Evolutionary conservation across 202 grass and related monocot genomes (phyloP).

Genomic region (Hordeum pubiflorum): DNA sequence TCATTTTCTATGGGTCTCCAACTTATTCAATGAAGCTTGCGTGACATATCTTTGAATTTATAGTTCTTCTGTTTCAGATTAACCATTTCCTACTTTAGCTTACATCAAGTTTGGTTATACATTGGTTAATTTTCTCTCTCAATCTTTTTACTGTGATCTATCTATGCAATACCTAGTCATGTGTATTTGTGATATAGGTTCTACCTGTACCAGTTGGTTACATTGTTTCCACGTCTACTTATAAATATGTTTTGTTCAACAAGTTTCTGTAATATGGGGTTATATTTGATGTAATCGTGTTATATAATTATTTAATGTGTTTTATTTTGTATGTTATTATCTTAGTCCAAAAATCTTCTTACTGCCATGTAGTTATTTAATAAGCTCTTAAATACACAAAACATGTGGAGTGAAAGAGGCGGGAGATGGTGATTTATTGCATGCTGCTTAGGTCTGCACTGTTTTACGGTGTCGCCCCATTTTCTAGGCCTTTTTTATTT

Average conservation of each 20-base stretch:
- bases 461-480: not conserved
- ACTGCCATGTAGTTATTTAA: not conserved
- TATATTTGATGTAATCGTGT: not conserved
- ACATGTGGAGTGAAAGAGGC: not conserved
- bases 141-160: not conserved
- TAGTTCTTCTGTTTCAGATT: not conserved
- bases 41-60: not conserved
- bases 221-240: not conserved
- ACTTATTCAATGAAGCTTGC: not conserved
- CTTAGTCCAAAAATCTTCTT: not conserved
- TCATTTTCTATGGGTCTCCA: not conserved
- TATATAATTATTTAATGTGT: not conserved
- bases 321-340: not conserved
- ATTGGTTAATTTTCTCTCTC: not conserved
- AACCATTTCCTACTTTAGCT: not conserved
- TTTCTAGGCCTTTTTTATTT: not conserved
- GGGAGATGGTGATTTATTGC: not conserved
- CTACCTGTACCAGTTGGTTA: not conserved
- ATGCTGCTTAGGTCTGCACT: slow-evolving; percentile 13
- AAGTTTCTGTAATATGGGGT: not conserved
- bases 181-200: not conserved
- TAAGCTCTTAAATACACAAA: slow-evolving; percentile 4
- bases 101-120: not conserved
- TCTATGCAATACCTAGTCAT: not conserved
- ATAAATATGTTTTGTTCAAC: not conserved